Evolutionary conservation across 192 early-diverging fungal species (phyloP).

Genomic region (Backusella tuberculispora): DNA sequence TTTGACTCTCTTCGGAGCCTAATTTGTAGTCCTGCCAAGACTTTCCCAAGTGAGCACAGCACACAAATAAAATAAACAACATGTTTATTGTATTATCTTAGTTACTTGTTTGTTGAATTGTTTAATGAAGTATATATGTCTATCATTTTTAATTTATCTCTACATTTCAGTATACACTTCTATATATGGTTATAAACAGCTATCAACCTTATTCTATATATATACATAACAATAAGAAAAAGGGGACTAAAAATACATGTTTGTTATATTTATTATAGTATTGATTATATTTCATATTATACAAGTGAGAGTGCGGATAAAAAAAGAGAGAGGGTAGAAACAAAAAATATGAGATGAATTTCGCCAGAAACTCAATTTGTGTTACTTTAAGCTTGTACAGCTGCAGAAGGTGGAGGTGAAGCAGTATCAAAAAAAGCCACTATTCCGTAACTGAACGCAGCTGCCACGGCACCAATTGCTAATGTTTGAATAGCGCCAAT

Average conservation of each 20-base stretch:
- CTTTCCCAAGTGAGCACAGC: slow-evolving; percentile 9
- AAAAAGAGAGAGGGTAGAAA: no score
- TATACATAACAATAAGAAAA: no score
- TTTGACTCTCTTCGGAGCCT: background rate
- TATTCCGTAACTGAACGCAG: slow-evolving; percentile 37
- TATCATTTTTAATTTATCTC: no score
- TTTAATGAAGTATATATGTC: background rate
- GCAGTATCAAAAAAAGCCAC: slow-evolving; percentile 28
- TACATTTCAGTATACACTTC: no score
- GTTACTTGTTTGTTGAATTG: background rate
- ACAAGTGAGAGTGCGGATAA: no score
- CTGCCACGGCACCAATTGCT: slow-evolving; percentile 43
- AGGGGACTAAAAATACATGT: no score
- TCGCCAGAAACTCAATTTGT: no score
- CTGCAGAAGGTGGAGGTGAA: background rate
- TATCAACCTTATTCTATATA: no score
- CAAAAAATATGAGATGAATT: no score
- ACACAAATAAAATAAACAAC: slow-evolving; percentile 14
- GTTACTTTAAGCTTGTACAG: background rate
- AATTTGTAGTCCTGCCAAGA: slow-evolving; percentile 11
- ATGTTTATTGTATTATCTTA: background rate
- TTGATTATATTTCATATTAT: no score
- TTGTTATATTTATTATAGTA: no score
- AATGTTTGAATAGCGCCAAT: slow-evolving; percentile 43
- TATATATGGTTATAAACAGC: no score